Evolutionary conservation across 1,139 yeast species (phyloP).

Genomic region (Lodderomyces elongisporus): DNA sequence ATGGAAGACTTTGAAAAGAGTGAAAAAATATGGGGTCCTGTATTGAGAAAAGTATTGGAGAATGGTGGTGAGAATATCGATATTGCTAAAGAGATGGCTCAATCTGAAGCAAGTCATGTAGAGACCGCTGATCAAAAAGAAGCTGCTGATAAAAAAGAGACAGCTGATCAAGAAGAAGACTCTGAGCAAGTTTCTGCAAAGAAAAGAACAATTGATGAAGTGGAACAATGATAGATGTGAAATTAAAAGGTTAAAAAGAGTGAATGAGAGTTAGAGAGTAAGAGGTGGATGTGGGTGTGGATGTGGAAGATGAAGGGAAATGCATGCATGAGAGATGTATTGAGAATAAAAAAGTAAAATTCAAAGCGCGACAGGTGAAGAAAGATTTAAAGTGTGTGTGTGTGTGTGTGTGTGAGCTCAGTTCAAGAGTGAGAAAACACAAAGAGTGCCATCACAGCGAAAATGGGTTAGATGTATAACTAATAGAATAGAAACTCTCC

Average conservation of each 20-base stretch:
- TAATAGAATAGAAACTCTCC: too few species aligned
- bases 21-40: slow-evolving; percentile 66
- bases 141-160: not conserved
- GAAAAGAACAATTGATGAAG: slow-evolving; percentile 25
- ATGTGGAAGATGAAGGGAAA: too few species aligned
- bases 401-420: too few species aligned
- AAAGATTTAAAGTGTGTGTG: too few species aligned
- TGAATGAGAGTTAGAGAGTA: not conserved
- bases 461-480: too few species aligned
- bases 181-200: slow-evolving; percentile 15
- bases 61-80: slow-evolving; percentile 26
- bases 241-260: too few species aligned
- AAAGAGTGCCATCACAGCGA: too few species aligned
- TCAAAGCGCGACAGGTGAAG: too few species aligned
- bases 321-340: too few species aligned
- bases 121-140: not conserved
- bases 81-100: slow-evolving; percentile 23
- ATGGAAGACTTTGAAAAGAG: slow-evolving; percentile 58
- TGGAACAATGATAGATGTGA: slow-evolving; percentile 15
- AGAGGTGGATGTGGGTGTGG: too few species aligned
- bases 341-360: too few species aligned
- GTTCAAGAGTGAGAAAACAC: too few species aligned
- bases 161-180: slow-evolving; percentile 1
- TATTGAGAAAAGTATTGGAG: slow-evolving; percentile 47
- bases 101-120: slow-evolving; percentile 7